These are phyloP conservation scores for Aethionema arabicum DNA, from an alignment of 345 rosid genomes.

Conservation along the genomic window DNA sequence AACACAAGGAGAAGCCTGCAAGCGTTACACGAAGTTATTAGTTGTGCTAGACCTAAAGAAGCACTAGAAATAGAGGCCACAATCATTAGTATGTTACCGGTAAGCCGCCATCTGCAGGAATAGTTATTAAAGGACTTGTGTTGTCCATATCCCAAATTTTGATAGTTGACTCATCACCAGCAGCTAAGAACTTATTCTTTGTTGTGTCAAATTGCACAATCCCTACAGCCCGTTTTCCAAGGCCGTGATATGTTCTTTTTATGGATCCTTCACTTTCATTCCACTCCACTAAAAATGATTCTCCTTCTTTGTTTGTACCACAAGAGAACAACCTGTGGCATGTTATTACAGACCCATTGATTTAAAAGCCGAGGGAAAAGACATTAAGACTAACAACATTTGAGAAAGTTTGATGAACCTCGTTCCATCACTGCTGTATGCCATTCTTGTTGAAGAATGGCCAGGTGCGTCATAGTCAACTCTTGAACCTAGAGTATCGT, in stretches of 20 bases:
- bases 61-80: constrained; percentile 5
- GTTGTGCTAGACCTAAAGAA: background rate
- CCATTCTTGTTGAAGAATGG: constrained; percentile 67
- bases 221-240: constrained; percentile 65
- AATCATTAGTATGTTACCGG: constrained; percentile 44
- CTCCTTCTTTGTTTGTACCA: constrained; percentile 82
- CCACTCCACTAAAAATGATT: constrained; percentile 83
- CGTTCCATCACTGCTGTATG: constrained; percentile 77
- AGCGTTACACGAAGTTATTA: constrained; percentile 25
- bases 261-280: constrained; percentile 85
- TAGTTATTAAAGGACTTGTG: constrained; percentile 52
- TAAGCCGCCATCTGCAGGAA: constrained; percentile 80
- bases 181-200: constrained; percentile 76
- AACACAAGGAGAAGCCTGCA: constrained; percentile 80
- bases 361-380: background rate
- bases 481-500: constrained; percentile 67
- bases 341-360: constrained; percentile 18
- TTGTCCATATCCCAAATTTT: constrained; percentile 89
- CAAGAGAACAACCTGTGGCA: constrained; percentile 66
- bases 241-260: constrained; percentile 60
- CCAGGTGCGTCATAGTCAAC: constrained; percentile 89
- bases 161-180: constrained; percentile 74
- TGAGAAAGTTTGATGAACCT: constrained; percentile 47
- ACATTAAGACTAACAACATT: constrained; percentile 9
- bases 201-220: constrained; percentile 87